A percentile compares a stretch with the other conserved stretches of the same genome.
Conservation (phyloP, 768 basidiomycete species). For the Solioccasus polychromus region DNA sequence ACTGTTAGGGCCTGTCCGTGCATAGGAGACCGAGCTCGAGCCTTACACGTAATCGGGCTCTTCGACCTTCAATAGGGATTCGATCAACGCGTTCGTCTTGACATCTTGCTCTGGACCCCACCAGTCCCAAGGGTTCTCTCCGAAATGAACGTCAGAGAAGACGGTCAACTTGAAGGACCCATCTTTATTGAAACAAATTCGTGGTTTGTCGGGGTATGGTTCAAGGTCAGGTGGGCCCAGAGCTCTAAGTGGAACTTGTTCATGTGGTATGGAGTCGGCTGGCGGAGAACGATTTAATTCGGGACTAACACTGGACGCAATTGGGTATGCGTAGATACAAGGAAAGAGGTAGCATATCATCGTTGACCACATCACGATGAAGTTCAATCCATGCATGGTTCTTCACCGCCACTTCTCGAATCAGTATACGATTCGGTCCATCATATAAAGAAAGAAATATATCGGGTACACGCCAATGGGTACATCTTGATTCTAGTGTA, state of each 20-base stretch:
- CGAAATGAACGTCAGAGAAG: constrained; percentile 75
- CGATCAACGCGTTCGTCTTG: constrained; percentile 60
- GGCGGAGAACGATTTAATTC: not conserved
- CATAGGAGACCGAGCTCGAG: not conserved
- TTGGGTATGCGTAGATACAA: constrained; percentile 11
- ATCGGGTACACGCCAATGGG: not conserved
- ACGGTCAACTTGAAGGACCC: constrained; percentile 70
- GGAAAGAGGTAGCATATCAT: constrained; percentile 1
- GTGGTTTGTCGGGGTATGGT: constrained; percentile 46
- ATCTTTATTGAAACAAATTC: constrained; percentile 52
- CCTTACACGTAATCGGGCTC: constrained; percentile 68
- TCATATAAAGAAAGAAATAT: not conserved
- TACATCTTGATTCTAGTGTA: constrained; percentile 10
- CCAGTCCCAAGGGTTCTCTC: constrained; percentile 68
- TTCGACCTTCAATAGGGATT: constrained; percentile 52
- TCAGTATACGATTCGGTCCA: no score
- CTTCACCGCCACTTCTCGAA: no score
- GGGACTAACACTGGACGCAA: not conserved
- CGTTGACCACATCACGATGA: no score
- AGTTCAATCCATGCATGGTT: no score
- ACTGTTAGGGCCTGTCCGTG: not conserved
- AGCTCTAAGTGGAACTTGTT: constrained; percentile 1
- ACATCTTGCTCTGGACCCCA: constrained; percentile 69
- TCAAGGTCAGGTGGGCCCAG: constrained; percentile 20
- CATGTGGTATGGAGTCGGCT: not conserved